These are phyloP conservation scores for Chrysoporthe puriensis DNA, from an alignment of 2,329 filamentous ascomycete genomes.

Conservation along the genomic window DNA sequence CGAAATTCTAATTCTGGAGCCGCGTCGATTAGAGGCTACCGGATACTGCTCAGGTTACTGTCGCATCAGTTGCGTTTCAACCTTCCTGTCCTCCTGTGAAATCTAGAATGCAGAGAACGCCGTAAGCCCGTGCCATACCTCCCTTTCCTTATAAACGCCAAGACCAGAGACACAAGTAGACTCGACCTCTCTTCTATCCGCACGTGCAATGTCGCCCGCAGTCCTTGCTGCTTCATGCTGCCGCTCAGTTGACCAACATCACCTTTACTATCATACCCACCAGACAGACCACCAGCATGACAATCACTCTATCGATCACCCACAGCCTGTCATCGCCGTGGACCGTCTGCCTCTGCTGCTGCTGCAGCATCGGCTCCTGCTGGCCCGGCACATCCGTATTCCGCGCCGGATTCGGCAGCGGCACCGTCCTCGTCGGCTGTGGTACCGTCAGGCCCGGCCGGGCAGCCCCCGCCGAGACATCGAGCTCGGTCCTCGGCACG, in stretches of 20 bases:
- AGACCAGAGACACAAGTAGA: neutral
- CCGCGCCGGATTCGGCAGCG: conserved; percentile 31
- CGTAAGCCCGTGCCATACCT: neutral
- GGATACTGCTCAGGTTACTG: neutral
- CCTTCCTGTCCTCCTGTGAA: neutral
- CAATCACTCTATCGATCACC: conserved; percentile 84
- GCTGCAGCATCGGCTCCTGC: conserved; percentile 24
- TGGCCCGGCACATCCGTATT: conserved; percentile 19
- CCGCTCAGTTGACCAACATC: conserved; percentile 34
- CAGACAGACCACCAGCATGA: conserved; percentile 70
- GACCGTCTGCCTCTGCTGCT: conserved; percentile 24
- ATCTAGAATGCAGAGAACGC: neutral
- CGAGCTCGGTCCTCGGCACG: conserved; percentile 36
- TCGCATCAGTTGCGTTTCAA: neutral
- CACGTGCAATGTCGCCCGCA: neutral
- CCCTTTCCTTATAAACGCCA: neutral
- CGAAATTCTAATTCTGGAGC: neutral
- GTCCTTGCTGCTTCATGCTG: neutral
- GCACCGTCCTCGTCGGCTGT: conserved; percentile 42
- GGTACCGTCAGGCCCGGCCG: conserved; percentile 37
- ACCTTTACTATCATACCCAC: conserved; percentile 70
- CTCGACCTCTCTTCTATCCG: neutral
- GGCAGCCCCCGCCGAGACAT: conserved; percentile 29
- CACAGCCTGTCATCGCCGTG: conserved; percentile 59
- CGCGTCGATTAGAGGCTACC: neutral